A percentile compares a stretch with the other conserved stretches of the same genome.
phyloP scores from a whole-genome alignment of 306 rosid genomes.

The Gynostemma pentaphyllum region DNA sequence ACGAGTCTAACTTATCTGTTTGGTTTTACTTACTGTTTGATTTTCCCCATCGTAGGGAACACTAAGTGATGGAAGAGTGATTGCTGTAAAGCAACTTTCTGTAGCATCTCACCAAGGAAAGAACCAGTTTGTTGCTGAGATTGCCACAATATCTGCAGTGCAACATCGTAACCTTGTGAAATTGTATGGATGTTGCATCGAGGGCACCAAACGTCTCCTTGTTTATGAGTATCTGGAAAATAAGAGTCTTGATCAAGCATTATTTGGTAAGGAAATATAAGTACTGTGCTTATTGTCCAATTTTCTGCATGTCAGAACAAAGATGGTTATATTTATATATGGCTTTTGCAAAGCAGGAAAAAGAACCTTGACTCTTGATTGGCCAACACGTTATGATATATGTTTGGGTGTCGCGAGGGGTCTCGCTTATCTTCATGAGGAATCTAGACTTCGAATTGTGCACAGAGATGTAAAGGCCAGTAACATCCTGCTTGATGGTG shows the following conservation, averaged over 20 bases:
- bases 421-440: constrained; percentile 65
- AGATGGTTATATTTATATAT: neutral
- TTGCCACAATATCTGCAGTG: constrained; percentile 74
- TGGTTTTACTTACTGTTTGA: neutral
- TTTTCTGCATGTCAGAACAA: neutral
- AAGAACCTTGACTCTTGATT: constrained; percentile 27
- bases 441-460: constrained; percentile 59
- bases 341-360: constrained; percentile 26
- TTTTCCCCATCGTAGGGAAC: constrained; percentile 36
- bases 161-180: constrained; percentile 80
- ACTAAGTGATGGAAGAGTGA: constrained; percentile 59
- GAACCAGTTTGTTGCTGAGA: constrained; percentile 66
- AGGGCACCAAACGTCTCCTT: constrained; percentile 57
- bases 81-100: constrained; percentile 76
- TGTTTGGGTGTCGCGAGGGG: constrained; percentile 74
- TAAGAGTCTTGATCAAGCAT: constrained; percentile 77
- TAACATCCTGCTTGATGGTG: constrained; percentile 54
- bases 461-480: constrained; percentile 85
- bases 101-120: constrained; percentile 73
- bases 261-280: constrained; percentile 45
- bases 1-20: neutral
- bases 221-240: constrained; percentile 76
- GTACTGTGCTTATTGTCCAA: neutral
- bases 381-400: constrained; percentile 61
- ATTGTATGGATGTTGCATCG: constrained; percentile 64